phyloP scores from a whole-genome alignment of 1,284 basidiomycete species.

The Meira miltonrushii region DNA sequence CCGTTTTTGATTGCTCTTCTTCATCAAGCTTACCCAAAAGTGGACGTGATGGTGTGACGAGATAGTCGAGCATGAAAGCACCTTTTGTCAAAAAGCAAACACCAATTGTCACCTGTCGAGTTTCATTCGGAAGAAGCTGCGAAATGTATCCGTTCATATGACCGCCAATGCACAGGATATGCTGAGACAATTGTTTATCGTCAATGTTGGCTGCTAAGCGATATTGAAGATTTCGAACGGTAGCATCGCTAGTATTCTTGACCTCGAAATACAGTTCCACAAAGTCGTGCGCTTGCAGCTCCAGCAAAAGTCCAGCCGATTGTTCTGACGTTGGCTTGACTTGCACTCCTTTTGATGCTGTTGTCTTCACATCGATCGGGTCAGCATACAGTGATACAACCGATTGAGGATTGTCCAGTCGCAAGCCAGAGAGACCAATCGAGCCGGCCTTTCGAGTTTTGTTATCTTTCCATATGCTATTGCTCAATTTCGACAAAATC shows the following conservation, averaged over 20 bases:
- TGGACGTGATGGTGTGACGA: conserved; percentile 3
- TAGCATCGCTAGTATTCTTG: too few species aligned
- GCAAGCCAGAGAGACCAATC: not conserved
- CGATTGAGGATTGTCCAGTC: too few species aligned
- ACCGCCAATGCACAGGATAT: conserved; percentile 21
- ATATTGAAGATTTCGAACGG: conserved; percentile 16
- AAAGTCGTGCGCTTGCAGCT: too few species aligned
- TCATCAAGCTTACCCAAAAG: not conserved
- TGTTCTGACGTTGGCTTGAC: conserved; percentile 8
- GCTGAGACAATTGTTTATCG: conserved; percentile 6
- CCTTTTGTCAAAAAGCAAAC: conserved; percentile 22
- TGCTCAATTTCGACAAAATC: too few species aligned
- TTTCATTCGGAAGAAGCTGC: conserved; percentile 5
- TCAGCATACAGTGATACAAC: too few species aligned
- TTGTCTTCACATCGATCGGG: too few species aligned
- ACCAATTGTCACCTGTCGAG: conserved; percentile 3
- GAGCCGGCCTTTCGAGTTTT: not conserved
- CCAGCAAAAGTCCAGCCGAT: not conserved
- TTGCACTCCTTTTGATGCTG: not conserved
- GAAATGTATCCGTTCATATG: conserved; percentile 8
- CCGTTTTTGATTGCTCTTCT: not conserved
- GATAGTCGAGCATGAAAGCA: not conserved
- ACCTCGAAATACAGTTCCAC: too few species aligned
- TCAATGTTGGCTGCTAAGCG: conserved; percentile 15
- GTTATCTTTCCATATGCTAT: not conserved